Evolutionary conservation across 805 yeast genomes (phyloP), one percentile per base, ranked within the genome.

Genomic region (Kluyveromyces siamensis): DNA sequence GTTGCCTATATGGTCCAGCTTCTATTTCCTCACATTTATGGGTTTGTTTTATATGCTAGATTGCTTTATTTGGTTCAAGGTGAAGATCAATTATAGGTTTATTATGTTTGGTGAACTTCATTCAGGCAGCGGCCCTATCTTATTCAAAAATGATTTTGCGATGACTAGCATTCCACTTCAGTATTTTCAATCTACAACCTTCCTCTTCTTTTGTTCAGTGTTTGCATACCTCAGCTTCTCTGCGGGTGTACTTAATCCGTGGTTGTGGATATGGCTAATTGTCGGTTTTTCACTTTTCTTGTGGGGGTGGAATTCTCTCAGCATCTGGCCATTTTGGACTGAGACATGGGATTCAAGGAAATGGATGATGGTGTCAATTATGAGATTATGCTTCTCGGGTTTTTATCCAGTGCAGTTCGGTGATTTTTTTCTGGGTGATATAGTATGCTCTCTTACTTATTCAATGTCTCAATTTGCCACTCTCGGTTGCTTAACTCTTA

Each of bases 1-100:
- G 48, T 65, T 91, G 39, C 98, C 95, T 58, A 73, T 93, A 2
- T 93, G 96, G 96, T 97, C 84, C 8, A 98, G 98, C 1, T 89
- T 88, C 64, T 76, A 88, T 55, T 58, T 89, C 50, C 63, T 83
- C 6, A 70, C 75, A 33, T 54, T 90, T n/a, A 75, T 84, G 59
- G 68, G 80, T 6, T 55, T 82, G 21, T 67, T 87, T 2, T 82
- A 90, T 61, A 81, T 83, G 13, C 49, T 85, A 41, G 81, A 87
- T 61, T 80, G 95, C 60, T 67, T 72, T 48, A 79, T 83, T 2
- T 93, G 96, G 91, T 74, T 81, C 25, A 63, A 68, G 41, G 83
- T 70, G 66, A 85, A 86, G 58, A 83, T 93, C 57, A 93, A 91
- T 65, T 93, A 93, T 65, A 84, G 84, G 59, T 90, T 93, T 60